These are phyloP conservation scores for Gossypium schwendimanii DNA, from an alignment of 441 rosid genomes.

Conservation along the genomic window DNA sequence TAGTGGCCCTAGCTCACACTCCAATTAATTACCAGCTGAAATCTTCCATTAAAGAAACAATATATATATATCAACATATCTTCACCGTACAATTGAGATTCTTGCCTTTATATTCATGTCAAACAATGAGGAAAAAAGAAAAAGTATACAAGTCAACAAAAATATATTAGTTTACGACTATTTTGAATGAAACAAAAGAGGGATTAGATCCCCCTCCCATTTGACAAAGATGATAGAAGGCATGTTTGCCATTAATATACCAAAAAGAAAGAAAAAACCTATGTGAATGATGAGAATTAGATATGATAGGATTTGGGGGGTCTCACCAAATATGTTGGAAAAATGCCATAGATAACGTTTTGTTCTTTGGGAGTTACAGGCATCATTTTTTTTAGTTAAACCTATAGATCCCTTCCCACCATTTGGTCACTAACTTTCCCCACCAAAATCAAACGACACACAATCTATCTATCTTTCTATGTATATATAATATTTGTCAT, in stretches of 20 bases:
- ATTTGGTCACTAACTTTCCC: background rate
- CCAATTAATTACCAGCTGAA: background rate
- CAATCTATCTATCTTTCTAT: no score
- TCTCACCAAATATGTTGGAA: slow-evolving; percentile 16
- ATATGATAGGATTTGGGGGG: slow-evolving; percentile 10
- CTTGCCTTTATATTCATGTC: background rate
- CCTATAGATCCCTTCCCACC: background rate
- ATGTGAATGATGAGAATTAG: slow-evolving; percentile 11
- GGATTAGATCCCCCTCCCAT: background rate
- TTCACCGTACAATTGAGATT: background rate
- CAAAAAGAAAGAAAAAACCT: background rate
- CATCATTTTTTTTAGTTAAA: background rate
- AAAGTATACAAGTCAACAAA: background rate
- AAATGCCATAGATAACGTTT: background rate
- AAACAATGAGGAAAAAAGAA: background rate
- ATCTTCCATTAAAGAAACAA: background rate
- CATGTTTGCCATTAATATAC: background rate
- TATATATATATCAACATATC: background rate
- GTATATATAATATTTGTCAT: background rate
- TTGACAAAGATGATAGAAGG: background rate
- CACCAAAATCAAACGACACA: background rate
- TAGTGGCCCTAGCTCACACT: background rate
- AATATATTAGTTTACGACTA: background rate
- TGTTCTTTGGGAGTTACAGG: background rate
- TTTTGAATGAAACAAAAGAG: background rate